phyloP scores from a whole-genome alignment of 1,284 basidiomycete species.

The Cutaneotrichosporon sp. region DNA sequence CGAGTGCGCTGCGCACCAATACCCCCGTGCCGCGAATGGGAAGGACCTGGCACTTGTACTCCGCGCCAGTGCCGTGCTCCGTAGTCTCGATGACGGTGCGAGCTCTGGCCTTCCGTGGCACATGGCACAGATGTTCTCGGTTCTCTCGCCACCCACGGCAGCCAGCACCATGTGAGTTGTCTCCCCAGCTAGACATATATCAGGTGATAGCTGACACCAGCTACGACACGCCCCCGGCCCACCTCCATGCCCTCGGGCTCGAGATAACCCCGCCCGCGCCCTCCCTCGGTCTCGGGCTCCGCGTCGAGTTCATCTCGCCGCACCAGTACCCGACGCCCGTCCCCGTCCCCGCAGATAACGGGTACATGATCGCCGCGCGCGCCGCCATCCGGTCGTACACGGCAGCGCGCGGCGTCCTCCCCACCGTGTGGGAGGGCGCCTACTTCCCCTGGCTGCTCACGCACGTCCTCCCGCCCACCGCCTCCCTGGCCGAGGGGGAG shows the following conservation, averaged over 20 bases:
- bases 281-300: not conserved
- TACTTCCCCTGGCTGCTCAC: conserved; percentile 3
- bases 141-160: not conserved
- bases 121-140: conserved; percentile 5
- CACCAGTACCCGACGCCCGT: not conserved
- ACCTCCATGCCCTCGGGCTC: not conserved
- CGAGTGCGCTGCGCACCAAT: not conserved
- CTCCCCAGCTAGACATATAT: too few relatives aligned
- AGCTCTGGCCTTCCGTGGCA: not conserved
- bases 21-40: not conserved
- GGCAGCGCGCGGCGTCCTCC: not conserved
- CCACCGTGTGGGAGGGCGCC: not conserved
- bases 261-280: not conserved
- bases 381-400: not conserved
- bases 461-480: not conserved
- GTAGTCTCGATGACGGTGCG: not conserved
- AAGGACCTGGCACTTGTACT: not conserved
- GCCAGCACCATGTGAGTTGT: not conserved
- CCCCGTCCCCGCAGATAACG: not conserved
- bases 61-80: not conserved
- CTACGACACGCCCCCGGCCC: not conserved
- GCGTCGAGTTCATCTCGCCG: conserved; percentile 1
- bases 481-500: not conserved
- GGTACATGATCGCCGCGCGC: not conserved
- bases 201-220: not conserved